Evolutionary conservation across 108 stramenopile species (phyloP), one percentile per base, ranked within the genome.

Genomic region (Hondaea fermentalgiana): DNA sequence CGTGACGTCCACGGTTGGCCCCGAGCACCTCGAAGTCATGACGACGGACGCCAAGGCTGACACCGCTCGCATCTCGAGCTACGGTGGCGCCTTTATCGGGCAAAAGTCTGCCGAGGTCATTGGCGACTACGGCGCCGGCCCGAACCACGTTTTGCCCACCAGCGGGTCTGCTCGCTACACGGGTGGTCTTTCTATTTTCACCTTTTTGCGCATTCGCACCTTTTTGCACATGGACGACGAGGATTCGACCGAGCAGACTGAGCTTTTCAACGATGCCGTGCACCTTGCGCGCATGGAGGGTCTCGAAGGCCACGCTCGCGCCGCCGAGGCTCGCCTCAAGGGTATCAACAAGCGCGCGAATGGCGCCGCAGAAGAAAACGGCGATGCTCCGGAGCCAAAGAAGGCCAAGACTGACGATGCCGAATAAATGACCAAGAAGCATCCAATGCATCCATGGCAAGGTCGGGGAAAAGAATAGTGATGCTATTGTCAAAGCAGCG

Each of bases 91-190:
- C 64, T 99, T 99, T 89, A 93, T 99, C 72, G 99, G 99, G 8
- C 90, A 92, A 25, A 91, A 96, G 88, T 96, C 98, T 4, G 98
- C 99, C 19, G 99, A 99, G 93, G 99, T 99, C 6, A 89, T 99
- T 58, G 99, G 99, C 60, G 99, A 99, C 92, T 99, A 99, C 89
- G 99, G 98, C 42, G 98, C 97, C 12, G 99, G 99, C 44, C 99
- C 99, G 6, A 99, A 99, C 94, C 99, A 99, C 92, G 98, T 98
- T 10, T 91, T 99, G 51, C 99, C 99, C 57, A 99, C 99, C 2
- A 97, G 97, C 44, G 98, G 98, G 72, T 98, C 99, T 5, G 98
- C 97, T 5, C 91, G 96, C 44, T 98, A 98, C 93, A 99, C 99
- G 4, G 99, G 99, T 10, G 99, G 99, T 47, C 91, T 99, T 51